phyloP scores from a whole-genome alignment of 306 rosid species.

The Spatholobus suberectus region DNA sequence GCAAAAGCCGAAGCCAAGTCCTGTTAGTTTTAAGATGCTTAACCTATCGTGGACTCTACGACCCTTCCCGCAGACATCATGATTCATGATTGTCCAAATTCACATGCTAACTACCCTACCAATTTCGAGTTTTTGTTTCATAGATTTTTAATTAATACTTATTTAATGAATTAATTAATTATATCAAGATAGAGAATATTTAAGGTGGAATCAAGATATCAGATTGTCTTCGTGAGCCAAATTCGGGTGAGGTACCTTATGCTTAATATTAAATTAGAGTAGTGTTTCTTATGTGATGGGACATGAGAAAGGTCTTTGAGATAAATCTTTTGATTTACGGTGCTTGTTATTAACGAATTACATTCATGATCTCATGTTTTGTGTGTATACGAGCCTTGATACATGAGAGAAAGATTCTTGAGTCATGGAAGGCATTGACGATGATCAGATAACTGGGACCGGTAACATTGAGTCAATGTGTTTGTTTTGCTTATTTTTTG shows the following conservation, averaged over 20 bases:
- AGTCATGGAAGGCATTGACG: not conserved
- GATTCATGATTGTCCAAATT: conserved; percentile 14
- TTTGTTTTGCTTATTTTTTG: not conserved
- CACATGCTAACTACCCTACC: conserved; percentile 35
- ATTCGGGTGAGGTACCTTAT: no score
- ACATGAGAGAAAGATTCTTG: no score
- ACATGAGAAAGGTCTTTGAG: not conserved
- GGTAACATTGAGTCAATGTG: not conserved
- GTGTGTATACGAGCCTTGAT: not conserved
- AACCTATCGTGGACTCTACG: not conserved
- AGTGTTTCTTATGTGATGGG: no score
- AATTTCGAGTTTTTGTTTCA: not conserved
- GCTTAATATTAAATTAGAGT: not conserved
- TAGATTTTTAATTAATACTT: not conserved
- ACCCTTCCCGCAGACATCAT: not conserved
- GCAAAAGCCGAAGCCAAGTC: not conserved
- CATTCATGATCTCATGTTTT: not conserved
- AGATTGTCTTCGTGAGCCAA: no score
- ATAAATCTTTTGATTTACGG: no score
- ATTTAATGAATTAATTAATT: not conserved
- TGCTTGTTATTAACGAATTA: not conserved
- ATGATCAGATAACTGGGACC: not conserved
- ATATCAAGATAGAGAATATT: not conserved
- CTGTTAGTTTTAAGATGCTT: not conserved
- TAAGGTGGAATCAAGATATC: not conserved